A percentile compares a stretch with the other conserved stretches of the same genome.
Evolutionary conservation across 441 rosid genomes (phyloP).

Genomic region (Erodium moschatum): DNA sequence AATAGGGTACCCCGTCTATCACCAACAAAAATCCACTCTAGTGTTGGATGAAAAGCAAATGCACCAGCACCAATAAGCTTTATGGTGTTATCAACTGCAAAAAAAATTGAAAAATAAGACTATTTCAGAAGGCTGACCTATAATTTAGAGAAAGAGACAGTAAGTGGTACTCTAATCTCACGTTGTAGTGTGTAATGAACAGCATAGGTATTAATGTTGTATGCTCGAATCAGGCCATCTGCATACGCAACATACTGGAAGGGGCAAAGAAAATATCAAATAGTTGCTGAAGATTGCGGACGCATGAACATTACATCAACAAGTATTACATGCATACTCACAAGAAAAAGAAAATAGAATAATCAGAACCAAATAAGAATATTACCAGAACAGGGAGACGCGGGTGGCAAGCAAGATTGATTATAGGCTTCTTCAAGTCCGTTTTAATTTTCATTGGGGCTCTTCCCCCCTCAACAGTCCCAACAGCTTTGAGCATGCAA

Average conservation of each 20-base stretch:
- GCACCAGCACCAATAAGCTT: constrained; percentile 93
- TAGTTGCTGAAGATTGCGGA: not conserved
- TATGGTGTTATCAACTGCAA: constrained; percentile 89
- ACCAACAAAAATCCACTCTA: constrained; percentile 99
- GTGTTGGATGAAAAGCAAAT: constrained; percentile 89
- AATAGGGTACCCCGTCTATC: constrained; percentile 95
- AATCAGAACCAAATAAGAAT: constrained; percentile 15
- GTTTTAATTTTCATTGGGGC: constrained; percentile 93
- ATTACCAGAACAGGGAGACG: constrained; percentile 89
- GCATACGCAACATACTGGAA: constrained; percentile 98
- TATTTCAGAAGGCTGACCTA: constrained; percentile 11
- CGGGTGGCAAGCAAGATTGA: constrained; percentile 97
- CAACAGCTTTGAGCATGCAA: constrained; percentile 64
- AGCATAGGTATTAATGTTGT: constrained; percentile 90
- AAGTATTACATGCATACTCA: not conserved
- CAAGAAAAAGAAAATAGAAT: constrained; percentile 5
- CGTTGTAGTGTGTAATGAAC: constrained; percentile 88
- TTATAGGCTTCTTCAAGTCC: constrained; percentile 93
- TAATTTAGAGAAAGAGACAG: not conserved
- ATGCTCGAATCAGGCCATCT: constrained; percentile 95
- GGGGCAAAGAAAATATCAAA: constrained; percentile 21
- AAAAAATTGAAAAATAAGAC: constrained; percentile 5
- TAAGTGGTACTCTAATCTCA: constrained; percentile 34
- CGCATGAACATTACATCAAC: not conserved
- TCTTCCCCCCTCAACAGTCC: constrained; percentile 95